A percentile compares a stretch with the other conserved stretches of the same genome.
These are phyloP conservation scores for Colletotrichum sp. DNA, from an alignment of 2,329 filamentous ascomycete genomes.

Conservation along the genomic window DNA sequence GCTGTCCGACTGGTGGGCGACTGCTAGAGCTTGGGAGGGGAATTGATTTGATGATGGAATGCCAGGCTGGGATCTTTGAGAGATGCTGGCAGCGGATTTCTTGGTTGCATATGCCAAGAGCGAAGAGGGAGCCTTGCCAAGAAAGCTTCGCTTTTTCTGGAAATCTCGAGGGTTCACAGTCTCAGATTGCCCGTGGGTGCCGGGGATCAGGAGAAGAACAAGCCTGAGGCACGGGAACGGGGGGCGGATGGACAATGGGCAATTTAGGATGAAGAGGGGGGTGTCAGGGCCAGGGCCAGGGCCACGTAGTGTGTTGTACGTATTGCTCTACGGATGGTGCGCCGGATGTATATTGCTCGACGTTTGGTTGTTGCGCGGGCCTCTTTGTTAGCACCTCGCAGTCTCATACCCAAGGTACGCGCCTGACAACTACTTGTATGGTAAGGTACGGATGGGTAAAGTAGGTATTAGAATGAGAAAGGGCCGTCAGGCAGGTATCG, in stretches of 20 bases:
- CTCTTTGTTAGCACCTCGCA: neutral
- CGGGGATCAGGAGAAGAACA: constrained; percentile 11
- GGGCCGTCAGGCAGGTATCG: neutral
- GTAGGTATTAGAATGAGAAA: neutral
- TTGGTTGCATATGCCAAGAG: constrained; percentile 26
- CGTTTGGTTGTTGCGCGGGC: neutral
- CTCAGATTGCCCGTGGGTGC: constrained; percentile 22
- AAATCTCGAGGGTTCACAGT: constrained; percentile 22
- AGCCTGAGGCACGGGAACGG: constrained; percentile 8
- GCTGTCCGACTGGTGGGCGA: neutral
- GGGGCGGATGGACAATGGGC: neutral
- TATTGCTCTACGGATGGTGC: neutral
- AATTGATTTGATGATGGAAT: constrained; percentile 22
- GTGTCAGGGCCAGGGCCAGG: neutral
- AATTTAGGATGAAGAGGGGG: neutral
- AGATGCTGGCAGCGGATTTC: constrained; percentile 22
- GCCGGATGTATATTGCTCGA: constrained; percentile 1
- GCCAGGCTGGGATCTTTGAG: constrained; percentile 19
- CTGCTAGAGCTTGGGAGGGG: neutral
- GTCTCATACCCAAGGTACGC: neutral
- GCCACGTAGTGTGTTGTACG: neutral
- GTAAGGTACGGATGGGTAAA: neutral
- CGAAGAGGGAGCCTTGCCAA: constrained; percentile 24
- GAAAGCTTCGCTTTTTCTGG: constrained; percentile 25
- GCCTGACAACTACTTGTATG: neutral